phyloP scores from a whole-genome alignment of 2,329 filamentous ascomycete species.

The Apiospora arundinis region DNA sequence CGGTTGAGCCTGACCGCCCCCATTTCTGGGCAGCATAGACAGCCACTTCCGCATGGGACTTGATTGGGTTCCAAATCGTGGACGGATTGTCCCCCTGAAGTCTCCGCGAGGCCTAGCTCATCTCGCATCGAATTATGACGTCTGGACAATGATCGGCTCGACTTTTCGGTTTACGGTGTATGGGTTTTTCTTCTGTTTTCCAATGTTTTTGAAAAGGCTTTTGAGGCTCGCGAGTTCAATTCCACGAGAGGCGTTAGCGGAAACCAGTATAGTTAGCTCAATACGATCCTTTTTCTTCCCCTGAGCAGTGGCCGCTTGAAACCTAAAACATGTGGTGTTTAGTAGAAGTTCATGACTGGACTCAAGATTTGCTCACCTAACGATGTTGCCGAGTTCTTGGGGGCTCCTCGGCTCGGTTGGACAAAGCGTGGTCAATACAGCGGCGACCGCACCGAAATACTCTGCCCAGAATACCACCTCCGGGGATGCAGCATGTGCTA shows the following conservation, averaged over 20 bases:
- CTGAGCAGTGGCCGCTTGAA: constrained; percentile 28
- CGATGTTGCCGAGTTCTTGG: constrained; percentile 41
- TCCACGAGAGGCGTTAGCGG: constrained; percentile 27
- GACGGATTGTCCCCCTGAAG: neutral
- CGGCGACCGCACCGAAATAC: constrained; percentile 57
- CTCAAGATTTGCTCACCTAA: constrained; percentile 49
- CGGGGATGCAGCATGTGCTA: constrained; percentile 46
- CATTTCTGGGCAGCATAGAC: neutral
- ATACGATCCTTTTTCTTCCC: constrained; percentile 38
- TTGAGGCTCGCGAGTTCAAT: constrained; percentile 33
- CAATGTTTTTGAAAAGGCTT: constrained; percentile 35
- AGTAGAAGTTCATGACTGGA: neutral
- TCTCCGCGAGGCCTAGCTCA: neutral
- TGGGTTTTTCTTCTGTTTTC: constrained; percentile 32
- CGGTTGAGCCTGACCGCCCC: neutral
- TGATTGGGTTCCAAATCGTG: neutral
- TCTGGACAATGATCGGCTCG: constrained; percentile 30
- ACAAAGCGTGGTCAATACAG: constrained; percentile 49
- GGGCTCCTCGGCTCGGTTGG: constrained; percentile 47
- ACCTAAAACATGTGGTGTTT: constrained; percentile 27
- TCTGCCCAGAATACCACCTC: constrained; percentile 59
- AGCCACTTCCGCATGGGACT: neutral
- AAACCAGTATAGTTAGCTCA: constrained; percentile 35
- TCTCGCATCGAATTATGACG: constrained; percentile 25
- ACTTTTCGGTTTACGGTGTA: constrained; percentile 33